Conservation (phyloP, 2,329 filamentous ascomycete genomes). For the Penicillium thymicola region DNA sequence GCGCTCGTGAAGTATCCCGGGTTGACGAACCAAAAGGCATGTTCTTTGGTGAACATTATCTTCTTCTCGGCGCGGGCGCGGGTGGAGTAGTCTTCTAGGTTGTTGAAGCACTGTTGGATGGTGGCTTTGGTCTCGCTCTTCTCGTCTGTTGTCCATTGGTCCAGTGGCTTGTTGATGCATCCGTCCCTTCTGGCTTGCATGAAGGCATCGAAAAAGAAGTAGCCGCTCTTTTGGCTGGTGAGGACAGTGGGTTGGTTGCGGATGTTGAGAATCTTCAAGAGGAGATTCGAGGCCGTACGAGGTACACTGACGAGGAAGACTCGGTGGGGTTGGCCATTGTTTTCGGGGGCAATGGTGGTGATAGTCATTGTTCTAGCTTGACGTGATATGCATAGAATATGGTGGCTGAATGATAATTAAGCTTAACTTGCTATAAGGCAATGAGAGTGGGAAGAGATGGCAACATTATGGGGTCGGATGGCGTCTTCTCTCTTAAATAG, state of each 20-base stretch:
- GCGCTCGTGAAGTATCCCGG: constrained; percentile 18
- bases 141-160: constrained; percentile 27
- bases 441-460: not conserved
- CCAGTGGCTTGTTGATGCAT: constrained; percentile 13
- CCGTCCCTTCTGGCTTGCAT: not conserved
- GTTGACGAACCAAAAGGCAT: constrained; percentile 27
- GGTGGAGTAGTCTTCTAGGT: constrained; percentile 21
- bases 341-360: too few species aligned
- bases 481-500: constrained; percentile 6
- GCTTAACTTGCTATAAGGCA: constrained; percentile 1
- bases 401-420: not conserved
- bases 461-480: not conserved
- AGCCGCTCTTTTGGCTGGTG: constrained; percentile 6
- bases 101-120: constrained; percentile 27
- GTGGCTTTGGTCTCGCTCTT: constrained; percentile 17
- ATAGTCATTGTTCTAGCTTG: not conserved
- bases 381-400: not conserved
- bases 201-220: constrained; percentile 15
- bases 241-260: constrained; percentile 11
- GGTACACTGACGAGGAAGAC: constrained; percentile 10
- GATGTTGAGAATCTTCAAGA: constrained; percentile 15
- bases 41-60: constrained; percentile 37
- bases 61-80: constrained; percentile 25
- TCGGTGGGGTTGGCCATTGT: not conserved
- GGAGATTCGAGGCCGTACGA: constrained; percentile 17